phyloP scores from a whole-genome alignment of 495 filamentous ascomycete genomes.

The Cladorrhinum samala region DNA sequence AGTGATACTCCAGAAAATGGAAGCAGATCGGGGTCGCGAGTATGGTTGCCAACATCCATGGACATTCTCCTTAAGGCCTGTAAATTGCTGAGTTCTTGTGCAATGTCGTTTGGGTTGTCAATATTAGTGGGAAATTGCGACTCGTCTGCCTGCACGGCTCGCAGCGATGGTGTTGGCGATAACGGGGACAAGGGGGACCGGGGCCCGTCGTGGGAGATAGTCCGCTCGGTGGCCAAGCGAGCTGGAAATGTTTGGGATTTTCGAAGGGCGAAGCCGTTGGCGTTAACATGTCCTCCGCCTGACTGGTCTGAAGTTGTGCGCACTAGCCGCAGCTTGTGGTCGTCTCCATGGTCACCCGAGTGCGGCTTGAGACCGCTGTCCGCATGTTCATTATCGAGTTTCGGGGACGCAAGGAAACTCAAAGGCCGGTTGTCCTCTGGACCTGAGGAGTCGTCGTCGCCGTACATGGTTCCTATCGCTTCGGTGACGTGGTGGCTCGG shows the following conservation, averaged over 20 bases:
- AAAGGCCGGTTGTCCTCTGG: slow-evolving; percentile 42
- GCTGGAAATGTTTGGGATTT: slow-evolving; percentile 34
- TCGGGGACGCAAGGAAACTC: slow-evolving; percentile 38
- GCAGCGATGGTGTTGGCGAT: slow-evolving; percentile 55
- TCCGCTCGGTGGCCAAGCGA: slow-evolving; percentile 40
- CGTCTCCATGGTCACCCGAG: slow-evolving; percentile 13
- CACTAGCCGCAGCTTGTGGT: slow-evolving; percentile 36
- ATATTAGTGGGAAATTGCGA: slow-evolving; percentile 84
- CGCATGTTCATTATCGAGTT: slow-evolving; percentile 34
- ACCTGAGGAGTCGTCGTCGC: slow-evolving; percentile 49
- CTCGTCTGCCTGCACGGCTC: slow-evolving; percentile 54
- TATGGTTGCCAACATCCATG: slow-evolving; percentile 82
- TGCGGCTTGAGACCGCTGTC: slow-evolving; percentile 16
- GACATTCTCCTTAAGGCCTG: slow-evolving; percentile 95
- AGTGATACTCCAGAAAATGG: slow-evolving; percentile 60
- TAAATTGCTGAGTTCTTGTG: slow-evolving; percentile 90
- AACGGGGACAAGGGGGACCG: slow-evolving; percentile 40
- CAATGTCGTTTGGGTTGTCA: slow-evolving; percentile 86
- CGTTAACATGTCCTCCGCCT: slow-evolving; percentile 6
- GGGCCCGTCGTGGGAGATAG: slow-evolving; percentile 45
- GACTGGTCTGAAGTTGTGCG: slow-evolving; percentile 39
- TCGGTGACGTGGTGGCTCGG: slow-evolving; percentile 94
- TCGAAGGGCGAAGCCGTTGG: slow-evolving; percentile 22
- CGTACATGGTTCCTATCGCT: slow-evolving; percentile 94
- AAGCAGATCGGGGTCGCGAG: slow-evolving; percentile 89